Base-by-base conservation (phyloP, 345 rosid genomes). In the Gossypium anomalum region DNA sequence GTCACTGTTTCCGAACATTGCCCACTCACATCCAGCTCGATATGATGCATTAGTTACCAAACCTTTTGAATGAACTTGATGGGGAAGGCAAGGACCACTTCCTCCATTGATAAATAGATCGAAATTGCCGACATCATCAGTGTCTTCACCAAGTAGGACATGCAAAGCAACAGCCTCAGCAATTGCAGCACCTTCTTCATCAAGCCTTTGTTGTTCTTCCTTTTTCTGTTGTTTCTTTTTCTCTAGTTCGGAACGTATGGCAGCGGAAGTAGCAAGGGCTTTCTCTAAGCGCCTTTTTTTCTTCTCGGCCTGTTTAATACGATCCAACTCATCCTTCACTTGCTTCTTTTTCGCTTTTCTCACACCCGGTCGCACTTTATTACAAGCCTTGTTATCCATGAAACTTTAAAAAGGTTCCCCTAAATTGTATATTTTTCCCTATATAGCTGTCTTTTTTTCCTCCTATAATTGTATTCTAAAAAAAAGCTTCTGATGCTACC, bases 101-200 rank as follows among this genome's bases (percentile, higher is more conserved):
- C 82, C 80, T 75, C 82, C 90, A 51, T 75, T 84, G 79, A 83
- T 79, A 53, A 86, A 76, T 47, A 89, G 59, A 75, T 88, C 84
- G 58, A 85, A 71, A 13, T 79, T 80, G 52, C 79, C 55, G 23
- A 80, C 78, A 76, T 90, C 99, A 84, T 90, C 97, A 62, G 96
- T 84, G 82, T 95, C 99, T 77, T 95, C 97, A 66, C 96, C 96
- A 15, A 95, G 83, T 71, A 93, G 77, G 75, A 95, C 99, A 57
- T 84, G 93, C 76, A 93, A 80, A 79, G 99, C 99, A 75, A 95
- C 99, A 78, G 99, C 98, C 83, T 95, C 99, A 7, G 98, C 98
- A 72, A 95, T 89, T 9, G 99, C 98, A 79, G 99, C 98, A 38
- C 98, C 98, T 86, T 94, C 97, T 80, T 93, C 99, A 82, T 95